Conservation (phyloP, 2,329 filamentous ascomycete species). For the Phaeosphaeriaceae sp. region DNA sequence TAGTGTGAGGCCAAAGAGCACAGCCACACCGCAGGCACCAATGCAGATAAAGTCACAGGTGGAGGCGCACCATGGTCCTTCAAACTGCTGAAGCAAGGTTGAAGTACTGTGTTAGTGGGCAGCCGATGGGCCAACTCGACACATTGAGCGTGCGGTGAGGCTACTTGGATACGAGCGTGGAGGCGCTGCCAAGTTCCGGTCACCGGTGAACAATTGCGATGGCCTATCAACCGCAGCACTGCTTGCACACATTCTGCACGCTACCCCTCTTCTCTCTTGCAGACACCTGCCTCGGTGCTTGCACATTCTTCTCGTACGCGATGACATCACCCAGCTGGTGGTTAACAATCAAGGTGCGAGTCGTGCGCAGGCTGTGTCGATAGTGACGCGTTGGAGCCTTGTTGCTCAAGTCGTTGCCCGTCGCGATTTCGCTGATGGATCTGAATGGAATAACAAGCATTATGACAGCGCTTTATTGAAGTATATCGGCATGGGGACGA, state of each 20-base stretch:
- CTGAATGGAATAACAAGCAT: slow-evolving; percentile 1
- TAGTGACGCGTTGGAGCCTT: neutral
- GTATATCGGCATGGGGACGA: slow-evolving; percentile 9
- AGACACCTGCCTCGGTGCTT: neutral
- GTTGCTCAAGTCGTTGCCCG: slow-evolving; percentile 3
- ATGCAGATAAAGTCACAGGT: slow-evolving; percentile 4
- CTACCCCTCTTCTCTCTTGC: neutral
- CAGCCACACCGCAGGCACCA: slow-evolving; percentile 1
- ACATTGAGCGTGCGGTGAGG: neutral
- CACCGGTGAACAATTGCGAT: slow-evolving; percentile 19
- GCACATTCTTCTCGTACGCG: neutral
- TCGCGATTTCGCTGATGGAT: slow-evolving; percentile 3
- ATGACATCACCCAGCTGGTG: neutral
- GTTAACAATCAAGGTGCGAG: neutral
- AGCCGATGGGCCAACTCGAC: neutral
- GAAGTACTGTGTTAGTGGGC: neutral
- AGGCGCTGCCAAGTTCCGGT: slow-evolving; percentile 22
- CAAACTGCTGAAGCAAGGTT: too few relatives aligned
- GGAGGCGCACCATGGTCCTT: neutral
- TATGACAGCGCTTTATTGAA: slow-evolving; percentile 1
- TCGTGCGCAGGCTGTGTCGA: neutral
- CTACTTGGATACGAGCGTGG: neutral
- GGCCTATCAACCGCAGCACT: neutral
- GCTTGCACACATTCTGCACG: neutral
- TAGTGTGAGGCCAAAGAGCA: slow-evolving; percentile 1